Conservation (phyloP, 2,329 filamentous ascomycete species). For the Magnaporthiopsis incrustans region DNA sequence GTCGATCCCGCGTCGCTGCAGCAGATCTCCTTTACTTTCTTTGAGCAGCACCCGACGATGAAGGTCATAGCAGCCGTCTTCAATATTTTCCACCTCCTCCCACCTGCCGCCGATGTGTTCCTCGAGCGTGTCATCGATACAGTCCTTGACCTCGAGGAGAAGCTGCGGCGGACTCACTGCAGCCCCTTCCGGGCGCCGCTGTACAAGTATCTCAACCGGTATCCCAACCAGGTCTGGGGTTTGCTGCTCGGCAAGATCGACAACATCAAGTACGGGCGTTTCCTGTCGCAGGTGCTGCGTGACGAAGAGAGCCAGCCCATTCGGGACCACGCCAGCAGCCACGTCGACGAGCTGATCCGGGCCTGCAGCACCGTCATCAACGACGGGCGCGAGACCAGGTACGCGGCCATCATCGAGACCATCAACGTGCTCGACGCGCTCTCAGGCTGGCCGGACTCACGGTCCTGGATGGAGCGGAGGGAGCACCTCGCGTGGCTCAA, state of each 20-base stretch:
- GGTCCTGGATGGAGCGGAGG: slow-evolving; percentile 64
- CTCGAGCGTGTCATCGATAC: slow-evolving; percentile 84
- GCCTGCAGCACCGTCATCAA: slow-evolving; percentile 55
- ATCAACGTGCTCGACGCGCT: slow-evolving; percentile 80
- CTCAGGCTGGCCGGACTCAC: slow-evolving; percentile 55
- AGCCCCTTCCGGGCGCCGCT: slow-evolving; percentile 88
- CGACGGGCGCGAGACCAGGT: slow-evolving; percentile 61
- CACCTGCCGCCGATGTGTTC: slow-evolving; percentile 81
- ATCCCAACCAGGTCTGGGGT: slow-evolving; percentile 78
- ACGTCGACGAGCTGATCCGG: slow-evolving; percentile 64
- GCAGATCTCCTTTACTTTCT: slow-evolving; percentile 86
- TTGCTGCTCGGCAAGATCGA: slow-evolving; percentile 74
- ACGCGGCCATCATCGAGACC: slow-evolving; percentile 70
- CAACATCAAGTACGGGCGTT: slow-evolving; percentile 79
- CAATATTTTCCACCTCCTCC: slow-evolving; percentile 94
- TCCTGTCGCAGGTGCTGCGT: slow-evolving; percentile 79
- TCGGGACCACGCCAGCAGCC: slow-evolving; percentile 64
- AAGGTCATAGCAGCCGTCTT: slow-evolving; percentile 92
- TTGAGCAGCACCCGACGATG: slow-evolving; percentile 89
- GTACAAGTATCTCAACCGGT: slow-evolving; percentile 88
- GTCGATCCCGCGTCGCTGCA: slow-evolving; percentile 75
- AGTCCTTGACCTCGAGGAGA: slow-evolving; percentile 81
- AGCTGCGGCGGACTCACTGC: slow-evolving; percentile 75
- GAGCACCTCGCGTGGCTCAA: slow-evolving; percentile 54
- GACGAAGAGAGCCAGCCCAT: slow-evolving; percentile 68